Evolutionary conservation across 257 asterid genomes (phyloP), one percentile per base, ranked within the genome.

Genomic region (Solanum peruvianum): DNA sequence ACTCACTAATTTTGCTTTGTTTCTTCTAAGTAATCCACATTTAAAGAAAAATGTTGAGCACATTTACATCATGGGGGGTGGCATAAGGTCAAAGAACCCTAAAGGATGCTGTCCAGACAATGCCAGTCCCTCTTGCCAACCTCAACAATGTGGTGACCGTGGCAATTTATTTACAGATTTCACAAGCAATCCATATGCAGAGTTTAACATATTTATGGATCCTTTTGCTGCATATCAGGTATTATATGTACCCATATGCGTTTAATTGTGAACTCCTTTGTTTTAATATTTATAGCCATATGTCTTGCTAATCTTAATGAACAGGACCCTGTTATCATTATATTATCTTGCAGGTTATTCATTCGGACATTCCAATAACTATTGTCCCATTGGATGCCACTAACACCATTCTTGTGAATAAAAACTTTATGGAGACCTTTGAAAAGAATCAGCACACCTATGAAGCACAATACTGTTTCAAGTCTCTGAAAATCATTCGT

Each of bases 191-290:
- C 98, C 99, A 4, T 92, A 94, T 86, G 97, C 99, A 86, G 99
- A 96, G 87, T 94, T 92, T 92, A 96, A 96, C 67, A 83, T 96
- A 67, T 96, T 94, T 87, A 95, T 92, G 73, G 98, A 96, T 90
- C 99, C 99, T 87, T 96, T 95, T 87, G 96, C 98, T 82, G 98
- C 98, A 70, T 96, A 96, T 88, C 98, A 96, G 98, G 99, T 96
- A 87, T 41, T 84, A 41, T 29, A 41, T 25, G 31, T 14, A 49
- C 8, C 31, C 35, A 2, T 21, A 49, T 9, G 66, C 3, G 0
- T 84, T 84, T 41, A 41, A 7, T 7, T 39, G 33, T 64, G 16
- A 21, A 13, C n/a, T 35, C 42, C 62, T 52, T 52, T 67, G 18
- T 33, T 67, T 44, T 1, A 25, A 76, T 41, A n/a, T n/a, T 42